Conservation (phyloP, 179 eudicot genomes). For the Gypsophila paniculata region DNA sequence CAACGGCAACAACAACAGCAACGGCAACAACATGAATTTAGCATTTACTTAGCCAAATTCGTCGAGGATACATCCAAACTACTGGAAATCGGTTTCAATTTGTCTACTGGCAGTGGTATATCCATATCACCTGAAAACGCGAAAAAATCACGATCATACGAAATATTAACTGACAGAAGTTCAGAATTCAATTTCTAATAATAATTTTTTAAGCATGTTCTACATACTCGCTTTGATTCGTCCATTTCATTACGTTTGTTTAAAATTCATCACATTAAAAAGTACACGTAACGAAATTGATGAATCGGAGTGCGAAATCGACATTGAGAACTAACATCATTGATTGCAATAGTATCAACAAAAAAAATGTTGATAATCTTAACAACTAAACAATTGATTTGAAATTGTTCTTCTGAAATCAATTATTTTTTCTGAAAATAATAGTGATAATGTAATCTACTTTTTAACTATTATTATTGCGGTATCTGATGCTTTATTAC, state of each 20-base stretch:
- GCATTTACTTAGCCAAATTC: slow-evolving; percentile 14
- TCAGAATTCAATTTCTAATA: too few relatives aligned
- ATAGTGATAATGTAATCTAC: not conserved
- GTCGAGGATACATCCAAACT: slow-evolving; percentile 29
- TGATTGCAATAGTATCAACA: not conserved
- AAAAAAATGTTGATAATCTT: not conserved
- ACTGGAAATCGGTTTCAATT: slow-evolving; percentile 26
- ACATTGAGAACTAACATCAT: not conserved
- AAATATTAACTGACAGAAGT: too few relatives aligned
- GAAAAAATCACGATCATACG: not conserved
- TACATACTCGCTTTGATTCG: too few relatives aligned
- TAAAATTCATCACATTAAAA: too few relatives aligned
- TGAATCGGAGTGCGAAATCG: not conserved
- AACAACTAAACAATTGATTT: too few relatives aligned
- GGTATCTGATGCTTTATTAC: not conserved
- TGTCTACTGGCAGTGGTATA: slow-evolving; percentile 43
- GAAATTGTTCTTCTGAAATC: too few relatives aligned
- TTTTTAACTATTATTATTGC: not conserved
- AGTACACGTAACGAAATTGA: too few relatives aligned
- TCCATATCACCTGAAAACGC: slow-evolving; percentile 30
- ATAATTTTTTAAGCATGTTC: too few relatives aligned
- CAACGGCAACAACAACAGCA: not conserved
- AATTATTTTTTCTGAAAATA: too few relatives aligned
- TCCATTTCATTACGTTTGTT: too few relatives aligned
- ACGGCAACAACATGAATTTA: not conserved